Conservation (phyloP, 805 yeast species). For the Alloascoidea africana region DNA sequence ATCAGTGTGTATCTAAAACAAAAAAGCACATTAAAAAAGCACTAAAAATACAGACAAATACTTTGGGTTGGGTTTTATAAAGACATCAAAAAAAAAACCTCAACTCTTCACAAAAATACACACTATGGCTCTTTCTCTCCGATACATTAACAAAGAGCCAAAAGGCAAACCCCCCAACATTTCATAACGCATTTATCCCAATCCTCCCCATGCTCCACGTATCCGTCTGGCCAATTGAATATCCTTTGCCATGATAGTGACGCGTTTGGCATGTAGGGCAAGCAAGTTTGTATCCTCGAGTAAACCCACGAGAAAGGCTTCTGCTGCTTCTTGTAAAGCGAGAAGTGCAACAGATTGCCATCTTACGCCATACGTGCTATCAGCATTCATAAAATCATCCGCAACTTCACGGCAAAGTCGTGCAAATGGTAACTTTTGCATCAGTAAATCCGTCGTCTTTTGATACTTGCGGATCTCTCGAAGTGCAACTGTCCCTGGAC, state of each 20-base stretch:
- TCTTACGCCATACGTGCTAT: slow-evolving; percentile 32
- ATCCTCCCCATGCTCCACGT: slow-evolving; percentile 26
- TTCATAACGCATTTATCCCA: background rate
- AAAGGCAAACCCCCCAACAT: too few relatives aligned
- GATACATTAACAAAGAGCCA: too few relatives aligned
- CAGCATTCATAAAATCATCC: slow-evolving; percentile 28
- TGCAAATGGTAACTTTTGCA: slow-evolving; percentile 66
- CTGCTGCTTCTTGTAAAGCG: slow-evolving; percentile 73
- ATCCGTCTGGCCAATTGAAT: slow-evolving; percentile 68
- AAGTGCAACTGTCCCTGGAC: slow-evolving; percentile 53
- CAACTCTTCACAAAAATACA: too few relatives aligned
- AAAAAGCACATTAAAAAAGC: too few relatives aligned
- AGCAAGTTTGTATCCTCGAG: slow-evolving; percentile 66
- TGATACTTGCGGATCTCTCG: slow-evolving; percentile 58
- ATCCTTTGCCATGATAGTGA: slow-evolving; percentile 77
- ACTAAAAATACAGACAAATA: too few relatives aligned
- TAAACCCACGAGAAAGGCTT: slow-evolving; percentile 58
- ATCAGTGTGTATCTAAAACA: too few relatives aligned
- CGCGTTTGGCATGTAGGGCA: slow-evolving; percentile 69
- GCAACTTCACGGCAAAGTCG: slow-evolving; percentile 64
- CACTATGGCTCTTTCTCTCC: too few relatives aligned
- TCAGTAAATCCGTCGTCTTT: slow-evolving; percentile 47
- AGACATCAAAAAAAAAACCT: too few relatives aligned
- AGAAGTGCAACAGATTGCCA: slow-evolving; percentile 72
- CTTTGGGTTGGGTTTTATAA: too few relatives aligned